A percentile compares a stretch with the other conserved stretches of the same genome.
Conservation (phyloP, 2,329 filamentous ascomycete genomes). For the Corinectria fuckeliana region DNA sequence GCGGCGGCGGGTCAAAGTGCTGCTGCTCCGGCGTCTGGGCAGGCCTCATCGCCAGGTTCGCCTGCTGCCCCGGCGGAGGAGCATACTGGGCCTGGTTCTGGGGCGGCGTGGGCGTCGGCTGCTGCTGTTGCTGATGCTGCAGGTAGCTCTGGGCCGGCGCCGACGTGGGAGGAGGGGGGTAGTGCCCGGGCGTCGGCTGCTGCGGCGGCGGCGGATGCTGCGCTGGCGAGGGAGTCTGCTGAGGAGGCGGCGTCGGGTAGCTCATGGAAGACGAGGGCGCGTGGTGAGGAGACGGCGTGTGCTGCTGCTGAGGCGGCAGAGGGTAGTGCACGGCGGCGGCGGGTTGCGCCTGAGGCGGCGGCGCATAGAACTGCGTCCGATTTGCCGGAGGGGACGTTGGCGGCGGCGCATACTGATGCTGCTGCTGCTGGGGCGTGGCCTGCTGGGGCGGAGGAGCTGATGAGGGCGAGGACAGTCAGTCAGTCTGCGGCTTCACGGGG, state of each 20-base stretch:
- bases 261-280: neutral
- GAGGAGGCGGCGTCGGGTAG: slow-evolving; percentile 27
- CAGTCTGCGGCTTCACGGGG: slow-evolving; percentile 9
- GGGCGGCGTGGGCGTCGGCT: slow-evolving; percentile 34
- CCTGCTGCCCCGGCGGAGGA: slow-evolving; percentile 14
- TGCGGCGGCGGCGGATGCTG: slow-evolving; percentile 22
- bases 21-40: slow-evolving; percentile 22
- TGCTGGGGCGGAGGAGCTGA: slow-evolving; percentile 33
- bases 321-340: slow-evolving; percentile 41
- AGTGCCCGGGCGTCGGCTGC: slow-evolving; percentile 33
- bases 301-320: slow-evolving; percentile 41
- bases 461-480: slow-evolving; percentile 21
- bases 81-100: slow-evolving; percentile 36
- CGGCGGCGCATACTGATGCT: slow-evolving; percentile 54
- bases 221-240: slow-evolving; percentile 20
- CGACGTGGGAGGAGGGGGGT: slow-evolving; percentile 30
- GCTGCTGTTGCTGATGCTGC: slow-evolving; percentile 31
- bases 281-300: slow-evolving; percentile 41
- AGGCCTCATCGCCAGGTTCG: slow-evolving; percentile 5
- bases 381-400: slow-evolving; percentile 56
- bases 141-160: slow-evolving; percentile 22
- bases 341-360: slow-evolving; percentile 46
- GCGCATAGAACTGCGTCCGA: slow-evolving; percentile 54
- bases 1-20: slow-evolving; percentile 38
- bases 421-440: slow-evolving; percentile 24